Percentiles rank a stretch among this genome's conserved stretches.
These are phyloP conservation scores for Fusarium sp. DNA, from an alignment of 2,329 filamentous ascomycete genomes.

Conservation along the genomic window DNA sequence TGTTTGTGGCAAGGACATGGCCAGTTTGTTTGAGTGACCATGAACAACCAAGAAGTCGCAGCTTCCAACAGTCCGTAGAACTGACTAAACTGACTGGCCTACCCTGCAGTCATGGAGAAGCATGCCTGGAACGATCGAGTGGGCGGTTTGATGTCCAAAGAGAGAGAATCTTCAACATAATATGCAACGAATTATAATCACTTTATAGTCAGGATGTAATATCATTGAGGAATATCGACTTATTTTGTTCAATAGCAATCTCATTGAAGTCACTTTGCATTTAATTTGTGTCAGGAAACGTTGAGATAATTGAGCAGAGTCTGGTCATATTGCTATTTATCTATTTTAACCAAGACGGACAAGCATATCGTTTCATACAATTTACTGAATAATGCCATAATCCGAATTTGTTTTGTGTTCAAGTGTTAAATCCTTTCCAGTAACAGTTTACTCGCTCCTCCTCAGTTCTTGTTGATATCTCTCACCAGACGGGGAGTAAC, in stretches of 20 bases:
- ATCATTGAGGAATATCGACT: background rate
- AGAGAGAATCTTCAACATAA: background rate
- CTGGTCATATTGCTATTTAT: background rate
- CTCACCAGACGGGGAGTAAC: constrained; percentile 1
- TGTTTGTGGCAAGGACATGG: background rate
- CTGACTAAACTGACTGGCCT: background rate
- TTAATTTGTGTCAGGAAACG: background rate
- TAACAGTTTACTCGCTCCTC: background rate
- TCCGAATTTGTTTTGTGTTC: background rate
- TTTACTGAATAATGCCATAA: background rate
- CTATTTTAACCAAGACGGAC: background rate
- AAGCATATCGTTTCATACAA: background rate
- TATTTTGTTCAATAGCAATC: background rate
- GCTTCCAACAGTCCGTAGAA: background rate
- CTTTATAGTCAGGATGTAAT: rapidly evolving
- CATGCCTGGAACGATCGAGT: background rate
- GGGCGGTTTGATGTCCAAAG: background rate
- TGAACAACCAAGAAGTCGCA: background rate
- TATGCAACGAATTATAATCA: background rate
- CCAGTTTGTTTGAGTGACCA: background rate
- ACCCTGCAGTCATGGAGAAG: background rate
- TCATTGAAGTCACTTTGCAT: background rate
- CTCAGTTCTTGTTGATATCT: background rate
- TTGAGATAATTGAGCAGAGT: background rate
- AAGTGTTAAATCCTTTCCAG: background rate